Evolutionary conservation across 371 early-diverging fungal genomes (phyloP), one percentile per base, ranked within the genome.

Genomic region (Modicella reniformis): DNA sequence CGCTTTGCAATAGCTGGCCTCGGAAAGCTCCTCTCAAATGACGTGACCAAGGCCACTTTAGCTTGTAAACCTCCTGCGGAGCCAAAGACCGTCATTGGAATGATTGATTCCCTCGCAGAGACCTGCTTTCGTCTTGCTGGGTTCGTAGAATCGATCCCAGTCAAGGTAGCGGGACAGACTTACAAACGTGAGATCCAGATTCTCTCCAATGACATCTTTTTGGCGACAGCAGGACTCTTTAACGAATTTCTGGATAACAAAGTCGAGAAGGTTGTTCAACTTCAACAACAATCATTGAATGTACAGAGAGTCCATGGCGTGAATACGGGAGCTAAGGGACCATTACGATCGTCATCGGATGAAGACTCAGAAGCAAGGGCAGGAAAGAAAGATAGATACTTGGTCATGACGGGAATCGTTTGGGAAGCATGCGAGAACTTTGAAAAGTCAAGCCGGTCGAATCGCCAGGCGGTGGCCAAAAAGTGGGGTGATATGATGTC

Each of bases 61-160:
- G 79, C 79, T 3, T 77, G 79, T 50, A 77, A 77, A 50, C 79
- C 79, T 13, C 79, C 79, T 2, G 79, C 79, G 32, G 79, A 77
- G 19, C 34, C 73, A 32, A 69, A 68, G 67, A 54, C 63, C 1
- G 79, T 72, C 21, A 62, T 77, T 29, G 73, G 63, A 12, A 77
- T 77, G 79, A 53, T 69, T 8, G 73, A 77, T 44, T 58, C 65
- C 5, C 50, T 77, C 19, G 79, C 65, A 21, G 79, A 77, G 50
- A 65, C 79, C 3, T 67, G 66, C 33, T 77, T 77, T 55, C 68
- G 79, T 12, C 73, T 77, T 26, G 79, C 79, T 15, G 79, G 79
- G 4, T 77, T 72, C 47, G 62, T 77, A 19, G 73, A 72, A 4
- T 68, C 73, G 19, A 69, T 77, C 52, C 79, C 79, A 2, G 73